Evolutionary conservation across 768 basidiomycete genomes (phyloP), one percentile per base, ranked within the genome.

Genomic region (Hericium alpestre): DNA sequence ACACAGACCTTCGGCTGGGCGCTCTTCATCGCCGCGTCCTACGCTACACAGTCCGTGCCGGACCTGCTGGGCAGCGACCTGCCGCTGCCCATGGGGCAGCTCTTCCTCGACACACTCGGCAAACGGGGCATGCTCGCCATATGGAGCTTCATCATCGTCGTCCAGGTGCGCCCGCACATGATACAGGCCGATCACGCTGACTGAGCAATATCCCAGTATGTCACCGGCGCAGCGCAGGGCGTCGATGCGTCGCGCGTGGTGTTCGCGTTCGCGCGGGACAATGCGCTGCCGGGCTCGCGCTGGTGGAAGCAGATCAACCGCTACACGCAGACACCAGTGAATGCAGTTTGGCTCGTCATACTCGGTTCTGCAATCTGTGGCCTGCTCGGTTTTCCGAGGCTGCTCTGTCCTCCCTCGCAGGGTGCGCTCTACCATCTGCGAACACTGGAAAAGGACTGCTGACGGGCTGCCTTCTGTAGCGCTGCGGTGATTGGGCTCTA

Each of bases 321-420:
- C 5, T 65, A 65, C 60, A 86, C 85, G 1, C 80, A 80, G 63
- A 87, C 86, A 6, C 86, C 86, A 0, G 84, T 87, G 12, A 81
- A 87, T 58, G 86, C 86, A 2, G 86, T 85, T 5, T 88, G 86
- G 86, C 73, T 87, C 48, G 86, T 87, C 23, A 83, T 87, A 71
- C 66, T 68, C 38, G 65, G 70, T 43, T 67, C 85, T 8, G 80
- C 72, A 3, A 60, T 87, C 27, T 82, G 80, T 46, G 85, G 85
- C 10, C 68, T 85, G 3, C 68, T 87, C 8, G 84, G 86, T 87
- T 87, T 67, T 85, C 83, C 4, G 64, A 65, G 41, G 74, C 86
- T 1, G 86, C 84, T 6, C 66, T 87, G 46, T 72, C 79, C 11
- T 86, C 85, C 23, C 76, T 86, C 22, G 85, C 85, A 2, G 84